Conservation (phyloP, 1,284 basidiomycete species). For the Trametes versicolor region DNA sequence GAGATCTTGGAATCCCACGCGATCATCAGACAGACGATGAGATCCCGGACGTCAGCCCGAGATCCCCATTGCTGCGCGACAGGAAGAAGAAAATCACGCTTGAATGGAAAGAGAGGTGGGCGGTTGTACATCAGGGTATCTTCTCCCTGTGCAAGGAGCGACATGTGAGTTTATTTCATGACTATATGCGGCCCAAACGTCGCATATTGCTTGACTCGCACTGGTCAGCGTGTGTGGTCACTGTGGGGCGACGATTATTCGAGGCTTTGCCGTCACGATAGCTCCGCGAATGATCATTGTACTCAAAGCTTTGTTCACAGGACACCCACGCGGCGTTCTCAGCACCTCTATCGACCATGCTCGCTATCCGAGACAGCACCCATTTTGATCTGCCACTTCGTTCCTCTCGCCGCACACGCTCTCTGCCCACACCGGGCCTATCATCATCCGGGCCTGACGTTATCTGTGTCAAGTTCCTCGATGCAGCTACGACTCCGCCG, state of each 20-base stretch:
- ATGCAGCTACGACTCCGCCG: neutral
- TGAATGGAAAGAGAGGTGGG: constrained; percentile 74
- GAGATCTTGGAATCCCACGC: constrained; percentile 29
- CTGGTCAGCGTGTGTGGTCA: neutral
- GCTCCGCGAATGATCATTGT: neutral
- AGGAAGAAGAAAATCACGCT: constrained; percentile 46
- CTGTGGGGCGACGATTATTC: neutral
- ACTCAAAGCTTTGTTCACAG: constrained; percentile 14
- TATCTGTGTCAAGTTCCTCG: constrained; percentile 16
- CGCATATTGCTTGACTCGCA: neutral
- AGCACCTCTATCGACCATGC: constrained; percentile 25
- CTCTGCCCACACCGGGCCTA: constrained; percentile 5
- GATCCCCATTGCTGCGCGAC: constrained; percentile 28
- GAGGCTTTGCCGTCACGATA: neutral
- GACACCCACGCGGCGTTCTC: constrained; percentile 25
- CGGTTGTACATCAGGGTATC: constrained; percentile 65
- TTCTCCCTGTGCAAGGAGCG: constrained; percentile 64
- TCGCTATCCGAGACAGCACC: constrained; percentile 28
- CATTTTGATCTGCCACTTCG: constrained; percentile 24
- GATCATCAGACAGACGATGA: constrained; percentile 28
- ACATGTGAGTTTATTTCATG: constrained; percentile 49
- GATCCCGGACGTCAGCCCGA: constrained; percentile 25
- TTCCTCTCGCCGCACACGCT: constrained; percentile 17
- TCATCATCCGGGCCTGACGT: constrained; percentile 20
- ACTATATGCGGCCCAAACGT: neutral